Evolutionary conservation across 2,329 filamentous ascomycete genomes (phyloP), one percentile per base, ranked within the genome.

Genomic region (Aspergillus pseudonomiae): DNA sequence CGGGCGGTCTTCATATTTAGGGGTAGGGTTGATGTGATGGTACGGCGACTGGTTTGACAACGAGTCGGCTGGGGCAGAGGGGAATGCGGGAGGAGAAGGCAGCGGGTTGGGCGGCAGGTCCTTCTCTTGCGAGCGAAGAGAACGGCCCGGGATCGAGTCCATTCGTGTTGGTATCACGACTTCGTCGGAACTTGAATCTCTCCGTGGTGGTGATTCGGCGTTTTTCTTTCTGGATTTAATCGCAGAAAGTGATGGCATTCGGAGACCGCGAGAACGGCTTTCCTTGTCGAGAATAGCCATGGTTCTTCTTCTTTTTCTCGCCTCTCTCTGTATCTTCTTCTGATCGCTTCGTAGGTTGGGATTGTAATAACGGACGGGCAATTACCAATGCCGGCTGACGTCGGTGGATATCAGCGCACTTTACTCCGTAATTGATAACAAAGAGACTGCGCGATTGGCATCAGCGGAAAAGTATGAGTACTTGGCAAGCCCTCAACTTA

Each of bases 271-370:
- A 16, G 74, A 70, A 57, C 74, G 73, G 53, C 75, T 75, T 30
- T 76, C 75, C n/a, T 74, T 72, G 48, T 77, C 74, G 58, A 75
- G 71, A 52, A 75, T 71, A 11, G 73, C 73, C 73, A 11, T n/a
- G 19, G 14, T 16, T 16, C 12, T 48, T 14, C 5, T 48, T 7
- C 12, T 26, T 48, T 11, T 26, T 48, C 4, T 24, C 6, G 10
- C 24, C 24, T 48, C 16, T 21, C 52, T 39, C 34, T 19, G 39
- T 19, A n/a, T 19, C 7, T n/a, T 41, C 39, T 39, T 16, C 19
- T 16, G 19, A 39, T 39, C 16, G 16, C 26, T 52, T 52, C 28
- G 28, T 32, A 19, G 19, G 6, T 39, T 19, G 19, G 5, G 26
- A 24, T 55, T 12, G 32, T 3, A 55, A 55, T 39, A n/a, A 36